Base-by-base conservation (phyloP, 805 yeast species). In the Teunomyces atbi region DNA sequence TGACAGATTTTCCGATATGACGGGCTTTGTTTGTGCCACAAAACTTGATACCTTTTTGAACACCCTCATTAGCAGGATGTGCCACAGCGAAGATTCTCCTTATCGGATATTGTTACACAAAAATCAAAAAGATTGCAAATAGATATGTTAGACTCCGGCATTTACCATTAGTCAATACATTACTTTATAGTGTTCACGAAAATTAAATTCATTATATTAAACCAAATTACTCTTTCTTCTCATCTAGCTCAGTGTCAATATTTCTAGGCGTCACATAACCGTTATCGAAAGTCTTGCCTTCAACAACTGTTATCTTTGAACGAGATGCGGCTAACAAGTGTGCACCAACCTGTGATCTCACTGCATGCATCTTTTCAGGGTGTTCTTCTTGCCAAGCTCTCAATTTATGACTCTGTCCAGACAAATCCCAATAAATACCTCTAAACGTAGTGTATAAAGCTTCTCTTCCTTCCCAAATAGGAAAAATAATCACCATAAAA, bases 401-500 rank as follows among this genome's bases (percentile, higher is more conserved):
- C 47, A 89, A 70, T 64, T 87, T 89, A 63, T 80, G 64, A 1
- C 83, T 66, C 64, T 88, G 94, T 15, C 96, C 96, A 20, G 85
- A 70, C 35, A 78, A 54, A 62, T 89, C 96, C 96, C 96, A 89
- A 65, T 84, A 89, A 27, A 89, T 77, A 44, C 96, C 96, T 56
- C 95, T 77, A 13, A 73, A 52, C 0, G 92, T 79, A 23, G 81
- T 77, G 61, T 63, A 78, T 23, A 89, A 78, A 2, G 84, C 88
- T 26, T 71, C 65, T 54, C 92, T 73, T 38, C 95, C 91, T 64
- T 89, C 90, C 70, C 76, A 77, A 34, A 89, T 56, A 35, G 96
- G 96, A 53, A 74, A 83, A 28, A 88, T 45, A 16, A 82, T 74
- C 21, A 88, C 94, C 46, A 79, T 71, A 50, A 76, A 74, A 0